These are phyloP conservation scores for Cenchrus fungigraminus DNA, from an alignment of 176 grass and related monocot species.

Conservation along the genomic window DNA sequence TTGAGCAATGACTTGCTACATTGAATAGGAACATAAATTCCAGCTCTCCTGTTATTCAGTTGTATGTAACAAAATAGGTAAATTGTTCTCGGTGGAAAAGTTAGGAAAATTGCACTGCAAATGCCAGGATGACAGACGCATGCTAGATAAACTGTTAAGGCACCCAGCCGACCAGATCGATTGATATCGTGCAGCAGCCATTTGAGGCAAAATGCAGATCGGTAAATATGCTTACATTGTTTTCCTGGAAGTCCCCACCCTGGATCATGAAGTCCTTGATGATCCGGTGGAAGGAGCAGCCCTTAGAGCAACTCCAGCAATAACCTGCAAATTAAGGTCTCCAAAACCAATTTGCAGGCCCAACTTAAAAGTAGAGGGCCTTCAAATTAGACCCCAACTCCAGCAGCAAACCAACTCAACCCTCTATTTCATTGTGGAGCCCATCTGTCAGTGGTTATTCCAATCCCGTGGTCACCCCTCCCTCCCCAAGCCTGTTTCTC, in stretches of 20 bases:
- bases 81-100: background rate
- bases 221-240: conserved; percentile 48
- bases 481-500: too few relatives aligned
- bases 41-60: background rate
- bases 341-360: too few relatives aligned
- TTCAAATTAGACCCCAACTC: too few relatives aligned
- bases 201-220: background rate
- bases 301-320: background rate
- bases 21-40: background rate
- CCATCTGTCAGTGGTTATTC: too few relatives aligned
- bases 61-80: background rate
- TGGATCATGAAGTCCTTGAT: conserved; percentile 94
- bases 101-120: background rate
- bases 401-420: too few relatives aligned
- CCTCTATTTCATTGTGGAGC: too few relatives aligned
- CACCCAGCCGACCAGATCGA: background rate
- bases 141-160: background rate
- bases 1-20: background rate
- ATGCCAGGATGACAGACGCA: background rate
- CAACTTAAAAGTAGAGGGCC: too few relatives aligned
- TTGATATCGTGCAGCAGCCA: background rate
- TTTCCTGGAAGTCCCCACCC: conserved; percentile 68
- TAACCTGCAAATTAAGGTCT: too few relatives aligned
- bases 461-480: too few relatives aligned
- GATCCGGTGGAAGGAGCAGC: conserved; percentile 76